Base-by-base conservation (phyloP, 345 rosid species). In the Populus deltoides region DNA sequence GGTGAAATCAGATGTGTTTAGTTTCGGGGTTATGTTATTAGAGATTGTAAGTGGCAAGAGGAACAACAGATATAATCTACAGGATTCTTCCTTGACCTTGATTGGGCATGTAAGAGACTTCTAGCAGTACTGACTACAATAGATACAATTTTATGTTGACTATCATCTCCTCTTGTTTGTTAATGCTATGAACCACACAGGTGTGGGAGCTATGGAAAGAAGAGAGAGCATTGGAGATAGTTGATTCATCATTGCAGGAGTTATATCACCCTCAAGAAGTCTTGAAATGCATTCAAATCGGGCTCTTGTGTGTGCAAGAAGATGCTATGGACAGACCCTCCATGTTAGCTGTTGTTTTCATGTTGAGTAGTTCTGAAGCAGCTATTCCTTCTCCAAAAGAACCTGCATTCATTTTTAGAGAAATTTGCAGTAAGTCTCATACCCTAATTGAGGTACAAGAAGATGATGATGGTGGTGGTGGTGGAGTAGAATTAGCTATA, bases 1-100 rank as follows among this genome's bases (percentile, higher is more conserved):
- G 7, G 7, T 68, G 3, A 80, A 80, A 74, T 80, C 82, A 31
- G 82, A 80, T 49, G 82, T 75, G 36, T 80, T 74, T 78, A 80
- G 79, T 51, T 80, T 80, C 18, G 79, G 82, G 16, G 78, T 80
- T 2, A 62, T 80, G 12, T 31, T 35, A 20, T 17, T 67, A 43
- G 70, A 67, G 70, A 67, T 67, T 8, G 41, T 67, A 3, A 67
- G 70, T 69, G 73, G 79, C 17, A 68, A 76, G 73, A 73, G 55
- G 69, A 80, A 69, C 55, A 55, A 39, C 24, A 55, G 62, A 59
- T 80, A 75, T 38, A 39, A 35, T 33, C 70, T 59, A 29, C 3
- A 39, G 29, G 78, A 69, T 4, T 59, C 43, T 38, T 49, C 70
- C n/a, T 69, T 69, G 24, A 75, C 63, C 63, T 78, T 80, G 27